Evolutionary conservation across 768 basidiomycete species (phyloP), one percentile per base, ranked within the genome.

Genomic region (Amanita exitialis): DNA sequence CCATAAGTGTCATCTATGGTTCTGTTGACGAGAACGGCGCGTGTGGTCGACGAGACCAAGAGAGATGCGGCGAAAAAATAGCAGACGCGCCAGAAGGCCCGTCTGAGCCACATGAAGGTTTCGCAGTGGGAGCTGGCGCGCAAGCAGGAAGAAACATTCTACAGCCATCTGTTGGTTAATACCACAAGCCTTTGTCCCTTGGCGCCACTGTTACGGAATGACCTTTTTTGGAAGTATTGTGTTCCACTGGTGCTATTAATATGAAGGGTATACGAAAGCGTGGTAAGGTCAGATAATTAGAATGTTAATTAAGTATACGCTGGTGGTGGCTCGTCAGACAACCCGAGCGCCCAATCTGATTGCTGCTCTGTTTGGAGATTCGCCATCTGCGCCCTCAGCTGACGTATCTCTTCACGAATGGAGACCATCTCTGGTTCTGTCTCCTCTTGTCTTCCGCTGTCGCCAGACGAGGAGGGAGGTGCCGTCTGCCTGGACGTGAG

Each of bases 1-100:
- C 67, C 68, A 46, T 59, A 56, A 15, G 57, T 58, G 54, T 71
- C 69, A 43, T 71, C 69, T 27, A 71, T 69, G 1, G 68, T 69
- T 18, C 59, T 52, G 53, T 69, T 69, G 9, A 60, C 61, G 16
- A 62, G 53, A 10, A 45, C 55, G 41, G 61, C 60, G 1, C 30
- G 39, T 12, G 38, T 42, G 1, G 25, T 18, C 21, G 48, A 39
- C 28, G 12, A 25, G 21, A 28, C 2, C 27, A 34, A 20, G 25
- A 32, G n/a, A 23, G 23, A 23, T 23, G 8, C 7, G 9, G 37
- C 16, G 20, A 42, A 20, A 42, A 51, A 32, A 8, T 6, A 32
- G 30, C 32, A 18, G 13, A 49, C 20, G 38, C 20, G 10, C 5
- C 10, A 21, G 30, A 16, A 10, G 28, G 4, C 9, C 16, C 13